phyloP scores from a whole-genome alignment of 192 early-diverging fungal species.

The Coemansia sp. region DNA sequence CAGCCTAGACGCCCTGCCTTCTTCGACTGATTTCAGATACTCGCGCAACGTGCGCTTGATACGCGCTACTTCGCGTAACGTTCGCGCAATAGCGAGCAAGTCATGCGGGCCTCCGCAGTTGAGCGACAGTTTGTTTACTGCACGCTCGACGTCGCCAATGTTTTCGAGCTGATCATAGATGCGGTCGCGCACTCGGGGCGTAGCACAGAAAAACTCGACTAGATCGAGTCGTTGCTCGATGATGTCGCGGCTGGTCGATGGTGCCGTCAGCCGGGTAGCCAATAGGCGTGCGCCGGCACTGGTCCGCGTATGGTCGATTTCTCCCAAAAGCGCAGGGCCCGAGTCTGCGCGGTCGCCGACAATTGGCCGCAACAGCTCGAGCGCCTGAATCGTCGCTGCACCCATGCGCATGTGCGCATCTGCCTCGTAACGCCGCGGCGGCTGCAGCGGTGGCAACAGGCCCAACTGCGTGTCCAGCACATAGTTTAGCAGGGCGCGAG shows the following conservation, averaged over 20 bases:
- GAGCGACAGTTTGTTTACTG: constrained; percentile 69
- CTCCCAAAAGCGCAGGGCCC: constrained; percentile 64
- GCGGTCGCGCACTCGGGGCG: constrained; percentile 49
- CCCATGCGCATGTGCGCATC: constrained; percentile 74
- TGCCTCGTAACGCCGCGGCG: constrained; percentile 58
- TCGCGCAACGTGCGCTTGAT: constrained; percentile 45
- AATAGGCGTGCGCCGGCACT: constrained; percentile 75
- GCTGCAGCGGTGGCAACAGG: constrained; percentile 60
- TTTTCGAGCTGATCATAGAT: constrained; percentile 58
- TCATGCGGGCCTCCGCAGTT: constrained; percentile 63
- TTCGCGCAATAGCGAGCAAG: constrained; percentile 60
- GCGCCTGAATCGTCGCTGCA: constrained; percentile 69
- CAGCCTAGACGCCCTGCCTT: no score
- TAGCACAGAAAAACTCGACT: constrained; percentile 67
- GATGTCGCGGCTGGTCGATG: constrained; percentile 60
- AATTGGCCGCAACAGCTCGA: constrained; percentile 71
- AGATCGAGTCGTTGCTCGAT: constrained; percentile 74
- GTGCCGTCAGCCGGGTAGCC: constrained; percentile 66
- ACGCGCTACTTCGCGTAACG: constrained; percentile 56
- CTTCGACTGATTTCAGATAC: constrained; percentile 13
- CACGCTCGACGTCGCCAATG: constrained; percentile 67
- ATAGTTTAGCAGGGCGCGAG: constrained; percentile 65
- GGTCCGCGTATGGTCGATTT: constrained; percentile 79
- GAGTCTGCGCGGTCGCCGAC: constrained; percentile 45
- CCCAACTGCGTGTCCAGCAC: constrained; percentile 71